Base-by-base conservation (phyloP, 2,329 filamentous ascomycete species). In the Pestalotiopsis sp. region DNA sequence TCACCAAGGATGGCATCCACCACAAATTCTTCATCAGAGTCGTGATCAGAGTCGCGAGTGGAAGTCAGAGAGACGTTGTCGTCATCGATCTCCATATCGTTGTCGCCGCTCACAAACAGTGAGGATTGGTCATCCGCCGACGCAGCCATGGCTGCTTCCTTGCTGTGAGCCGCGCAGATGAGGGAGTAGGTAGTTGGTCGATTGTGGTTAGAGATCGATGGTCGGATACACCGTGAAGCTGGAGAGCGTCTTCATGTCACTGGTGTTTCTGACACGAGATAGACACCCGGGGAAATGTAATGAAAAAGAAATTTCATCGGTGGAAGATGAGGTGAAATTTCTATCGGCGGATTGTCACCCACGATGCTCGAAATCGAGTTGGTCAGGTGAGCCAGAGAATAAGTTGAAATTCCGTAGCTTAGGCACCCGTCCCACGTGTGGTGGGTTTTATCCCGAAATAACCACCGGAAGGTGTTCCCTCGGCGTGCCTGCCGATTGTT, bases 21-120 rank as follows among this genome's bases (percentile, higher is more conserved):
- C 2, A 82, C 79, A 74, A 86, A 91, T 69, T 87, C 85, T 14
- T 81, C 78, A 31, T 84, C 80, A 2, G 79, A 74, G 13, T 84
- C 80, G 23, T 78, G 71, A 3, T 68, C 67, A 7, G 65, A 71
- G 9, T 72, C 67, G 2, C 74, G 73, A 1, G 86, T 90, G 1
- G 89, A 91, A 0, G 84, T 87, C 57, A 89, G 69, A 1, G 89
- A 91, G 52, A 91, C 85, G 27, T 79, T 75, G 70, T 88, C 83
- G 64, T 88, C 84, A 39, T 86, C 83, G 61, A 78, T 77, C 4
- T 72, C 73, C 38, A 36, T 63, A 61, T 61, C 56, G 20, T 60
- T 61, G 23, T 68, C 65, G 17, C 66, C 49, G 20, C 69, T 65
- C 17, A 69, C 41, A 14, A 69, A 70, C 11, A 67, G 63, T 31